Base-by-base conservation (phyloP, 257 asterid genomes). In the Penstemon eatonii region DNA sequence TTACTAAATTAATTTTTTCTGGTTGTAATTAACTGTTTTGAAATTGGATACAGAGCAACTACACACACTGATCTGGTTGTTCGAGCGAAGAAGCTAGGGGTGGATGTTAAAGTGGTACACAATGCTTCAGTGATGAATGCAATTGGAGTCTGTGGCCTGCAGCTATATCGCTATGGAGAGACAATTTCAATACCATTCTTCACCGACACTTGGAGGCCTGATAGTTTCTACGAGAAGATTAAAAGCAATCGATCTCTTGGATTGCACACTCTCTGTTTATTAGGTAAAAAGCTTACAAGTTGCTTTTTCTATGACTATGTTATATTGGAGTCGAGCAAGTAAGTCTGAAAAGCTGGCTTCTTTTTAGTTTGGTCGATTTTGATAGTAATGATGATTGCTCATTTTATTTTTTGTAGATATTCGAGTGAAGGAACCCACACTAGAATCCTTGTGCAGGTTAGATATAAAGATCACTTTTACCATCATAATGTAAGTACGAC, bases 41-140 rank as follows among this genome's bases (percentile, higher is more conserved):
- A 1, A 8, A 6, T 61, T 63, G 69, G 57, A 65, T 66, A 47
- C 86, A 89, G 97, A 75, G 97, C 99, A 55, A 94, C 99, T 0
- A 91, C 99, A 12, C 99, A 94, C 78, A 80, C 89, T 3, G 97
- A 91, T 83, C 91, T 94, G 51, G 96, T 94, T 69, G 97, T 87
- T 15, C 83, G 97, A 69, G 96, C 97, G 0, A 91, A 86, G 83
- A 91, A 86, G 67, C 50, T 87, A 74, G 92, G 87, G 3, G 91
- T 94, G 58, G 90, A 76, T 19, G 95, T 91, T 43, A 86, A 84
- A 80, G 95, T 91, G 55, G 91, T 91, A 39, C 97, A 91, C 78
- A 94, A 91, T 78, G 99, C 97, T 3, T 91, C 96, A 2, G 95
- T 94, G 10, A 90, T 94, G 96, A 94, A 89, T 73, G 99, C 96